Conservation (phyloP, 345 rosid genomes). For the Conringia planisiliqua region DNA sequence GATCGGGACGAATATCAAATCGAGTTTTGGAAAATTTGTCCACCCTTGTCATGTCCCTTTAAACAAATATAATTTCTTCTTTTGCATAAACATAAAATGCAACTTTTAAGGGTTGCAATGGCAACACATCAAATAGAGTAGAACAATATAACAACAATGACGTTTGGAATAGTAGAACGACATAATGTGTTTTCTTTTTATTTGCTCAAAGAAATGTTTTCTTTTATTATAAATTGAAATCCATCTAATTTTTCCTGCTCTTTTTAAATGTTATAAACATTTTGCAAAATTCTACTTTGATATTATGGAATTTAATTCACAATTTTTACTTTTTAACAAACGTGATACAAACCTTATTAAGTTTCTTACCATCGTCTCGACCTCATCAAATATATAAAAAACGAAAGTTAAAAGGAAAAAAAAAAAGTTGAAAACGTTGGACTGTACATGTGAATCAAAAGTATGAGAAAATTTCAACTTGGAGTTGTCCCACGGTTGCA, state of each 20-base stretch:
- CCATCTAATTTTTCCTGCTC: not conserved
- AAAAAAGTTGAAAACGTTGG: conserved; percentile 1
- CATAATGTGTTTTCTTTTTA: not conserved
- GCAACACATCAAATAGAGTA: not conserved
- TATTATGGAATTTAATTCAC: no score
- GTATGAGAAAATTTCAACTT: conserved; percentile 20
- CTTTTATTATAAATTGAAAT: not conserved
- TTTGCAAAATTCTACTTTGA: not conserved
- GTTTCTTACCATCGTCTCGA: not conserved
- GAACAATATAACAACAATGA: not conserved
- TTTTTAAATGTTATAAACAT: not conserved
- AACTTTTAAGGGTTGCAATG: not conserved
- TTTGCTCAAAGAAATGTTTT: no score
- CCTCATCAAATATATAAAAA: not conserved
- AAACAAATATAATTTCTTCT: not conserved
- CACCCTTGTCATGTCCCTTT: not conserved
- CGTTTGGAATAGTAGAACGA: not conserved
- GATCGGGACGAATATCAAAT: not conserved
- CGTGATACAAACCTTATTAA: not conserved
- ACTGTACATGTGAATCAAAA: conserved; percentile 17
- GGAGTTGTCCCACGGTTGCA: conserved; percentile 34
- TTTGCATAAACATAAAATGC: not conserved
- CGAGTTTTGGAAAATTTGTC: not conserved
- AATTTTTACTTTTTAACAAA: not conserved
- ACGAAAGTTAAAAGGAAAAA: not conserved